Conservation (phyloP, 768 basidiomycete genomes). For the Psilocybe cyanescens region DNA sequence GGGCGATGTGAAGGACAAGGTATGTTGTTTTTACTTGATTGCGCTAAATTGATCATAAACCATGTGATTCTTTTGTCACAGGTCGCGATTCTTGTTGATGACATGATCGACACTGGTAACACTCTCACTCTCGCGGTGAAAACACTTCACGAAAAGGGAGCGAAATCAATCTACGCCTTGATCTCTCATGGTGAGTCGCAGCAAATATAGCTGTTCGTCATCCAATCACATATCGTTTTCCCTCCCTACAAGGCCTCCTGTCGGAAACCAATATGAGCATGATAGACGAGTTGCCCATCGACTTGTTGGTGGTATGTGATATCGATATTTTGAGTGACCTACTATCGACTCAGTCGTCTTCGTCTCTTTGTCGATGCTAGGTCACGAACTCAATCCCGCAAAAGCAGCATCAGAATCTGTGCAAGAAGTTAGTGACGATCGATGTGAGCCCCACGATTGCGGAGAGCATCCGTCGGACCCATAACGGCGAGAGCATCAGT, state of each 20-base stretch:
- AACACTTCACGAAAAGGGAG: conserved; percentile 90
- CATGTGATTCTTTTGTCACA: conserved; percentile 29
- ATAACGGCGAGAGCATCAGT: conserved; percentile 93
- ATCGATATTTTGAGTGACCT: neutral
- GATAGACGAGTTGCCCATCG: conserved; percentile 75
- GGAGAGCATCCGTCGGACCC: conserved; percentile 93
- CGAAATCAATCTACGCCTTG: conserved; percentile 82
- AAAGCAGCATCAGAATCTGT: conserved; percentile 59
- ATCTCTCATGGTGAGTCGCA: conserved; percentile 82
- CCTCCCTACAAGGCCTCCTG: conserved; percentile 64
- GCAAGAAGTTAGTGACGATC: conserved; percentile 83
- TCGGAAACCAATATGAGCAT: conserved; percentile 74
- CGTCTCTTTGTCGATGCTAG: conserved; percentile 33
- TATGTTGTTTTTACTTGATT: conserved; percentile 21
- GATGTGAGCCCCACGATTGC: conserved; percentile 93
- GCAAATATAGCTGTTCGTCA: neutral
- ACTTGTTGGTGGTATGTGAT: conserved; percentile 79
- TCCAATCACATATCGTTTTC: conserved; percentile 1
- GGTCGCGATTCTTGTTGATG: conserved; percentile 95
- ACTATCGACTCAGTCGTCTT: neutral
- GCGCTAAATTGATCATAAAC: neutral
- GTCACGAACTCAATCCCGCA: conserved; percentile 97
- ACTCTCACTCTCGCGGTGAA: conserved; percentile 87
- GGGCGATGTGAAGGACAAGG: conserved; percentile 92
- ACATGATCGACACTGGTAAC: conserved; percentile 96